Conservation (phyloP, 441 rosid species). For the Populus tomentosa region DNA sequence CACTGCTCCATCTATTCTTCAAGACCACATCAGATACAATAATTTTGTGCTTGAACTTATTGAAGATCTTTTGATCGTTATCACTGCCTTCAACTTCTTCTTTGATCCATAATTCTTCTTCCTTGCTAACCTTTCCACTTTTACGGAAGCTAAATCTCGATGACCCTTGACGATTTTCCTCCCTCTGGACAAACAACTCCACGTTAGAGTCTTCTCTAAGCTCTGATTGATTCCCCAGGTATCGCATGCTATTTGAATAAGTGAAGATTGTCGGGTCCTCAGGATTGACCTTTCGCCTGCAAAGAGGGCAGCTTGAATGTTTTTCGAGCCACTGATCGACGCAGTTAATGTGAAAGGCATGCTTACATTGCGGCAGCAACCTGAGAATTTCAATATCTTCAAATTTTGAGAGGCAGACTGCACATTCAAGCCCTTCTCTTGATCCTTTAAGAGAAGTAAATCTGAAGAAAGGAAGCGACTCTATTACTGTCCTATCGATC, state of each 20-base stretch:
- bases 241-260: constrained; percentile 53
- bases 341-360: constrained; percentile 75
- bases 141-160: constrained; percentile 69
- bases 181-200: constrained; percentile 67
- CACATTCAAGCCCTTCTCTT: constrained; percentile 60
- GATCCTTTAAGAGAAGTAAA: constrained; percentile 44
- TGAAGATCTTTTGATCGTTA: constrained; percentile 31
- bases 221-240: constrained; percentile 44
- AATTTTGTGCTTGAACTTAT: constrained; percentile 67
- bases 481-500: constrained; percentile 55
- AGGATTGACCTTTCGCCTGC: constrained; percentile 47
- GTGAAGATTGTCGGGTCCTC: constrained; percentile 46
- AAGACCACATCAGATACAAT: constrained; percentile 57
- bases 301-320: constrained; percentile 89
- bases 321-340: constrained; percentile 93
- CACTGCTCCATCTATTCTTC: constrained; percentile 85
- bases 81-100: constrained; percentile 17
- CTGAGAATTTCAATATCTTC: constrained; percentile 80
- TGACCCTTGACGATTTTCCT: constrained; percentile 48
- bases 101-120: constrained; percentile 29
- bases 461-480: constrained; percentile 74
- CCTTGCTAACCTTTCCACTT: constrained; percentile 26
- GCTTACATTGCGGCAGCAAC: constrained; percentile 74
- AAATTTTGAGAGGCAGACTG: constrained; percentile 81
- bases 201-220: constrained; percentile 44